Evolutionary conservation across 2,329 filamentous ascomycete species (phyloP), one percentile per base, ranked within the genome.

Genomic region (Aspergillus sp.): DNA sequence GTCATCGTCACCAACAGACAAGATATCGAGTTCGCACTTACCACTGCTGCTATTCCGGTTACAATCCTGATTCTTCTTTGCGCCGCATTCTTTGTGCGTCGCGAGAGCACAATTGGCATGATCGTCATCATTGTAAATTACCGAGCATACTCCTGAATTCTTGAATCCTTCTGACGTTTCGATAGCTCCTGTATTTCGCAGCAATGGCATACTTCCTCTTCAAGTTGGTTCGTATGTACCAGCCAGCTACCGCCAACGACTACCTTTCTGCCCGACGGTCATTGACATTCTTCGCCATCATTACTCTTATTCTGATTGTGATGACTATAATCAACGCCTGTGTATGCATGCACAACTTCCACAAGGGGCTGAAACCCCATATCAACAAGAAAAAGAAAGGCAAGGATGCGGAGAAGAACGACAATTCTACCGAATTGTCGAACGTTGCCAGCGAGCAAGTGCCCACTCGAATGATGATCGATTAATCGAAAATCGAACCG

Each of bases 211-310:
- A 98, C 82, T 99, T 99, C 83, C 86, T 97, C 74, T 99, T 97
- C 87, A 99, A 99, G 84, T 87, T 99, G 58, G 90, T 95, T 62
- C 91, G 95, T 75, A 99, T 99, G 87, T 99, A 96, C 79, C 87
- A 90, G 69, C 81, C 86, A 11, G 76, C 76, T 48, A 85, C 87
- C 68, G 76, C 74, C 55, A 58, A 75, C 1, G 83, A 87, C 66
- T 99, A 98, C 80, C 75, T 83, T 55, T 89, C 94, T 4, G 94
- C 95, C 43, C 87, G 90, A 64, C 91, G 90, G 72, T 94, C 91
- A 17, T 83, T 99, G 72, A 97, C 94, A 5, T 92, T 93, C 62
- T 99, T 99, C 73, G 94, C 95, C 55, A 88, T 97, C 65, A 89
- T 99, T 71, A 97, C 95, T 46, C 91, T 99, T 62, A 79, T 96